Base-by-base conservation (phyloP, 805 yeast genomes). In the Saccharomycopsis fodiens region DNA sequence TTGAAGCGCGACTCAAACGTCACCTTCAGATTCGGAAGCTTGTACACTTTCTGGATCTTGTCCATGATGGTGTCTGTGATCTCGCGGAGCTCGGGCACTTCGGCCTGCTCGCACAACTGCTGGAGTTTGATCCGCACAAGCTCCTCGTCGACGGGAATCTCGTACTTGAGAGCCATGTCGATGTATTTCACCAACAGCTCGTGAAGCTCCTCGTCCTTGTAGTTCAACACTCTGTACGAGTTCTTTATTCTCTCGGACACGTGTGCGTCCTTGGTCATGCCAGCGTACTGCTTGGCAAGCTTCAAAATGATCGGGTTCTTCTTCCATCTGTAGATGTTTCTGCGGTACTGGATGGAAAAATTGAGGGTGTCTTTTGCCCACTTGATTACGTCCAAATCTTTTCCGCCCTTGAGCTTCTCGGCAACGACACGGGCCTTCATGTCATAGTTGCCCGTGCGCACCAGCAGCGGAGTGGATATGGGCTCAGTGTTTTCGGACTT, bases 271-370 rank as follows among this genome's bases (percentile, higher is more conserved):
- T 42, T 46, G 20, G 42, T 46, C 23, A 46, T 22, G 17, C 49
- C 49, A 22, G 49, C 49, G 30, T 46, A 46, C 22, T 46, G 46
- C 31, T 46, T 16, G 19, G 47, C 49, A 6, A 46, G 39, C 32
- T 41, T 42, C 5, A 41, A 31, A 30, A 46, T 46, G 22, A 46
- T 46, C 20, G 49, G 49, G 34, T 46, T 46, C 17, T 46, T 42
- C 29, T 35, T 42, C 49, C 49, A 46, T 7, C 49, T 20, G 22
- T 46, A 46, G 25, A 46, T 46, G 30, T 46, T 46, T 20, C 49
- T 17, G 10, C 49, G 22, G 25, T 46, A 46, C 22, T 42, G 45
- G 21, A 46, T 46, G 3, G 29, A n/a, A 30, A 46, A 46, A n/a
- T 35, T 35, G 13, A 46, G 21, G 15, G 12, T 12, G 15, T 23